Evolutionary conservation across 768 basidiomycete species (phyloP), one percentile per base, ranked within the genome.

Genomic region (Lenzites betulinus): DNA sequence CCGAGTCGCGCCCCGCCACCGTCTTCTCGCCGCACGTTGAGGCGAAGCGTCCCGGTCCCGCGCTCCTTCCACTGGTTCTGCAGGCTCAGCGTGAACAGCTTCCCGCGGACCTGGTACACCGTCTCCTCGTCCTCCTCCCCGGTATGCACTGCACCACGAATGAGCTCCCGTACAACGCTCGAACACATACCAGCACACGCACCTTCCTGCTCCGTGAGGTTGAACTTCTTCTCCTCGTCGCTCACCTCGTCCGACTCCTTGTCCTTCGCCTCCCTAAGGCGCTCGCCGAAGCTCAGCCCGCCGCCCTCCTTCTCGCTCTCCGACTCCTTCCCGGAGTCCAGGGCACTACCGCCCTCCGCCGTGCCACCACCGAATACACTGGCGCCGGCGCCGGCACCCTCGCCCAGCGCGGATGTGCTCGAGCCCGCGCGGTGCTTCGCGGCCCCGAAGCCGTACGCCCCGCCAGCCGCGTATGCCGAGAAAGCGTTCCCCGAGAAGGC

Each of bases 91-190:
- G 80, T 70, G 70, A 83, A 92, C 22, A 93, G 73, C 74, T 93
- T 93, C 50, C 88, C 90, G 57, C 91, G 83, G 18, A 88, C 86
- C 74, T 89, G 88, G 71, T 85, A 83, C 49, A 91, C 73, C 7
- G 88, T 90, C 56, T 88, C 82, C 67, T 93, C 91, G 22, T 90
- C 89, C 70, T 93, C 91, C 73, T 93, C 91, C 9, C 91, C 91
- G 2, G 91, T 93, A 46, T 80, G 72, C 38, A 89, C 89, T 90
- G 63, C 18, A 65, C 33, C 16, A 18, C n/a, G 42, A 9, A n/a
- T 49, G n/a, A 50, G 16, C 49, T 49, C 18, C 48, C 58, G 12
- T 9, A 46, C 48, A 20, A 15, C 49, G 20, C 36, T 30, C 36
- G 58, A 56, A 11, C 30, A 13, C n/a, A 1, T 54, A 9, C 4